These are phyloP conservation scores for Cynara cardunculus DNA, from an alignment of 129 eudicot genomes.

Conservation along the genomic window DNA sequence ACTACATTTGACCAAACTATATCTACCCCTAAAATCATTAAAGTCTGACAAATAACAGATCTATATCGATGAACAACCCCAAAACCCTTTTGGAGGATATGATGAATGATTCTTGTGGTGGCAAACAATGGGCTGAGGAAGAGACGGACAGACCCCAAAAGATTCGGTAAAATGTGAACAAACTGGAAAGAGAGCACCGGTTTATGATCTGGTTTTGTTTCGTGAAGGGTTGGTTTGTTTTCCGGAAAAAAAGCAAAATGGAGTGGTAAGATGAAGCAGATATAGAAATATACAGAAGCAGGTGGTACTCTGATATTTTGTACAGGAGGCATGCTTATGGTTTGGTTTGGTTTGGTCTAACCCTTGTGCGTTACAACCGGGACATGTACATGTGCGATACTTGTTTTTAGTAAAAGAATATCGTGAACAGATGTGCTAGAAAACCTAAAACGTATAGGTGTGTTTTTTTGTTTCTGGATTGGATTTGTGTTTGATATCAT, in stretches of 20 bases:
- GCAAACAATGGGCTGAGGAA: conserved; percentile 42
- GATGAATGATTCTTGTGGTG: conserved; percentile 18
- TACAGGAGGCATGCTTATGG: conserved; percentile 33
- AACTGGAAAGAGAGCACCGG: conserved; percentile 25
- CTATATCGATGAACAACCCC: background rate
- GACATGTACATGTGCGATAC: conserved; percentile 50
- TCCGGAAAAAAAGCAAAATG: conserved; percentile 15
- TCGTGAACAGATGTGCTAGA: background rate
- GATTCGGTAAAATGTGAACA: conserved; percentile 21
- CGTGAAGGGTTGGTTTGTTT: conserved; percentile 22
- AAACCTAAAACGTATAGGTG: background rate
- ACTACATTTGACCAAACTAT: conserved; percentile 30
- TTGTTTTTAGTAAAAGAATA: conserved; percentile 12
- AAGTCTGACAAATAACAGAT: background rate
- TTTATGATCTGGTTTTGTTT: conserved; percentile 51
- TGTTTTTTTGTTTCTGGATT: background rate
- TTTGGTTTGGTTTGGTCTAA: background rate
- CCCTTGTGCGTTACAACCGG: conserved; percentile 39
- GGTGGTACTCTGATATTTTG: conserved; percentile 24
- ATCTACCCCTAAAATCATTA: background rate
- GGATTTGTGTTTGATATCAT: background rate
- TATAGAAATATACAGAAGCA: conserved; percentile 17
- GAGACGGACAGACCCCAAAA: conserved; percentile 39
- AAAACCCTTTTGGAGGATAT: background rate
- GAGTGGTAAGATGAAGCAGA: background rate